phyloP scores from a whole-genome alignment of 108 stramenopile species.

The Fistulifera pelliculosa region DNA sequence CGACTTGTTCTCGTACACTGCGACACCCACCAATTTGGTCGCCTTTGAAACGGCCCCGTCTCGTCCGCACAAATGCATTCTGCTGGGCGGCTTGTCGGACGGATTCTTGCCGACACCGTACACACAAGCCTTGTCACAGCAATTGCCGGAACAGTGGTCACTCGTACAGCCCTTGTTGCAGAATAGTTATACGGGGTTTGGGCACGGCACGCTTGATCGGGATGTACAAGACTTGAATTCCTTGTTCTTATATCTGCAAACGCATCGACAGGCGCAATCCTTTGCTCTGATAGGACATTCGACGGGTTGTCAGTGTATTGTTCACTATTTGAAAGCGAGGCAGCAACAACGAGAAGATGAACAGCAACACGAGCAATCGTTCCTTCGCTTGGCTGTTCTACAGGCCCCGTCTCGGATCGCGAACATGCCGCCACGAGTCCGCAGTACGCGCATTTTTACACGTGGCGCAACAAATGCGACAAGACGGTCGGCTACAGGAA shows the following conservation, averaged over 20 bases:
- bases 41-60: conserved; percentile 67
- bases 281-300: conserved; percentile 88
- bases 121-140: conserved; percentile 38
- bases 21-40: conserved; percentile 25
- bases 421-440: conserved; percentile 43
- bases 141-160: conserved; percentile 38
- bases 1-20: conserved; percentile 60
- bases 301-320: conserved; percentile 88
- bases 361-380: neutral
- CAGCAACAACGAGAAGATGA: neutral
- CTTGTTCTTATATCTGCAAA: conserved; percentile 44
- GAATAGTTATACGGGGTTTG: conserved; percentile 66
- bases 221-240: conserved; percentile 35
- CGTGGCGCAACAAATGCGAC: conserved; percentile 36
- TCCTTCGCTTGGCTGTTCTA: conserved; percentile 52
- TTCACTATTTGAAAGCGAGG: conserved; percentile 71
- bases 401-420: conserved; percentile 92
- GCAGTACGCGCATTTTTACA: conserved; percentile 17
- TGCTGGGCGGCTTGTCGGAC: conserved; percentile 70
- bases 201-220: conserved; percentile 57
- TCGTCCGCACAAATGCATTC: conserved; percentile 49
- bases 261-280: conserved; percentile 37
- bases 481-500: conserved; percentile 47
- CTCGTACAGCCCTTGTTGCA: conserved; percentile 76
- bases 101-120: conserved; percentile 77